Evolutionary conservation across 257 asterid species (phyloP).

Genomic region (Capsicum chinense): DNA sequence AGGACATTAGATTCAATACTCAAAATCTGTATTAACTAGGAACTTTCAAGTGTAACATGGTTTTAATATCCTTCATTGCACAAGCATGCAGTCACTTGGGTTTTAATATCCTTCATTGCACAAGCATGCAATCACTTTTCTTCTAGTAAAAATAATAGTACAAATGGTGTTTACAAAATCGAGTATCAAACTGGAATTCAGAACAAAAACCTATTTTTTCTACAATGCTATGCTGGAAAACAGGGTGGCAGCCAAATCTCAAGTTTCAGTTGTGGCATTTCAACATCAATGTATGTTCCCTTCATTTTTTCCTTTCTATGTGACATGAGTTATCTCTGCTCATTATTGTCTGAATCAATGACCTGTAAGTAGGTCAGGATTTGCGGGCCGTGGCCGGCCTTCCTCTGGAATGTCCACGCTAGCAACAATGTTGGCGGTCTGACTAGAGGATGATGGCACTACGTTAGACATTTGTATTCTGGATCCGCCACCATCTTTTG

Average conservation of each 20-base stretch:
- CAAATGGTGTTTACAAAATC: slow-evolving; percentile 19
- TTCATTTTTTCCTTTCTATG: neutral
- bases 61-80: slow-evolving; percentile 1
- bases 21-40: slow-evolving; percentile 4
- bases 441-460: slow-evolving; percentile 1
- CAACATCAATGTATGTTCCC: neutral
- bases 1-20: neutral
- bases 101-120: slow-evolving; percentile 1
- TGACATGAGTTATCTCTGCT: slow-evolving; percentile 16
- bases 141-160: neutral
- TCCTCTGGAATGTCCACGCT: slow-evolving; percentile 49
- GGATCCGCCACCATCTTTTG: slow-evolving; percentile 20
- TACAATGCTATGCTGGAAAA: neutral
- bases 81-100: neutral
- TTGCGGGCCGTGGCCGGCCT: neutral
- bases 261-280: neutral
- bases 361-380: slow-evolving; percentile 42
- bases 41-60: neutral
- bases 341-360: slow-evolving; percentile 33
- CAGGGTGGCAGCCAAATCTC: neutral
- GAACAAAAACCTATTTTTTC: neutral
- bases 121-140: neutral
- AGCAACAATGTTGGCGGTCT: slow-evolving; percentile 49
- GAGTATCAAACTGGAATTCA: slow-evolving; percentile 14
- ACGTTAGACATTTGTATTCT: slow-evolving; percentile 23